Evolutionary conservation across 1,284 basidiomycete species (phyloP), one percentile per base, ranked within the genome.

Genomic region (Thelephora terrestris): DNA sequence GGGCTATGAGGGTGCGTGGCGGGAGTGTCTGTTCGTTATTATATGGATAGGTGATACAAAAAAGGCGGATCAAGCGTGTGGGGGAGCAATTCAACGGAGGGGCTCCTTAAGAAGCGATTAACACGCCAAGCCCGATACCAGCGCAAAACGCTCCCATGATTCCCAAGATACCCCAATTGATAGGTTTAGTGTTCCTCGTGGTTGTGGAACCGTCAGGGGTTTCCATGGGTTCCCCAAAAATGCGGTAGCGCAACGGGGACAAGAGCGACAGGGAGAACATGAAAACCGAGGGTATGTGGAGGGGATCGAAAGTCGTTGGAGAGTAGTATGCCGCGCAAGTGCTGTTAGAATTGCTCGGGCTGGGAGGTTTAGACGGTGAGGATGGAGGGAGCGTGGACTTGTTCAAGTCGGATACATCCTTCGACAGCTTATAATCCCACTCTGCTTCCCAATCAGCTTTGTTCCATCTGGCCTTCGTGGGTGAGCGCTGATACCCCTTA

Each of bases 371-470:
- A 24, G 20, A 53, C 5, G 54, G 29, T 16, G 18, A 45, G 35
- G 43, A 9, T n/a, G 50, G 47, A 12, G 44, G 43, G 14, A 54
- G 37, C 24, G 50, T 58, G 46, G 17, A 40, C 17, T 50, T 52
- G 29, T 70, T 64, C 49, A 69, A 49, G 38, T 64, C 61, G 5
- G 78, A 74, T 32, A 81, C 78, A 49, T 82, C 78, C 37, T 69
- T 66, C 10, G 79, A 81, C 16, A 84, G 64, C 43, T 64, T 65
- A 18, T 62, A 61, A 54, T 78, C 75, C 78, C 79, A 83, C 53
- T 81, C 74, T 2, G 73, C 68, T 56, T 82, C 79, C 79, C 80
- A 81, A 46, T 64, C 69, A 14, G 67, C 68, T 62, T 78, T 80
- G 57, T 73, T 71, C 78, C 78, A 81, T 16, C 54, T 45, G 2